Evolutionary conservation across 768 basidiomycete species (phyloP), one percentile per base, ranked within the genome.

Genomic region (Amylocystis lapponica): DNA sequence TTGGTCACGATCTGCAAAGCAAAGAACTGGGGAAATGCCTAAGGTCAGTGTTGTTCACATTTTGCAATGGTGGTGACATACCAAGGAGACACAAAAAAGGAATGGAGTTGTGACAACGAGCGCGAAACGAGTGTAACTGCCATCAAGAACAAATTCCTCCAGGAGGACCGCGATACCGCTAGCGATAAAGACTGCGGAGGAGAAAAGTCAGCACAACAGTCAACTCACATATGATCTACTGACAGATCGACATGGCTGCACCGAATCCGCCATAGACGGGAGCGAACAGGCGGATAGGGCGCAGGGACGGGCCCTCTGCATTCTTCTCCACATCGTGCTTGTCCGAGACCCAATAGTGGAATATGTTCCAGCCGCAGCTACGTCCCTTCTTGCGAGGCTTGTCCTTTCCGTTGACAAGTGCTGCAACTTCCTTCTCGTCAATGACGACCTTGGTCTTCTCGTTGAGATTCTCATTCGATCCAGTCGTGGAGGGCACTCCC

Each of bases 231-330:
- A 6, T 20, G 41, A 34, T 17, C 12, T 20, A 63, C 75, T 52
- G 56, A 88, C 86, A 85, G n/a, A 81, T 40, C 0, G 81, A 67
- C 38, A 90, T 56, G 1, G 71, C 87, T 32, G 73, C 70, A 2
- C 80, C 86, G 5, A 88, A 53, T n/a, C 86, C 86, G 22, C 71
- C 71, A 54, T 88, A 87, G 9, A 85, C 51, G 2, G 87, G 86
- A 2, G 86, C 86, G 42, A 86, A 77, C 27, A 86, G 68, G 23
- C 78, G 74, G 20, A 74, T 56, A 1, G 65, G 66, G 4, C 66
- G 51, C 13, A 51, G 11, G 20, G 51, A 57, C 3, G 57, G 65
- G 27, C 57, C 65, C 22, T 58, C 45, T 9, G 62, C 48, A 1
- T 66, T 73, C 48, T 74, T 75, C 64, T 86, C 85, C 11, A 69